Percentiles rank a stretch among this genome's conserved stretches.
Evolutionary conservation across 192 early-diverging fungal species (phyloP).

Genomic region (Linnemannia zychae): DNA sequence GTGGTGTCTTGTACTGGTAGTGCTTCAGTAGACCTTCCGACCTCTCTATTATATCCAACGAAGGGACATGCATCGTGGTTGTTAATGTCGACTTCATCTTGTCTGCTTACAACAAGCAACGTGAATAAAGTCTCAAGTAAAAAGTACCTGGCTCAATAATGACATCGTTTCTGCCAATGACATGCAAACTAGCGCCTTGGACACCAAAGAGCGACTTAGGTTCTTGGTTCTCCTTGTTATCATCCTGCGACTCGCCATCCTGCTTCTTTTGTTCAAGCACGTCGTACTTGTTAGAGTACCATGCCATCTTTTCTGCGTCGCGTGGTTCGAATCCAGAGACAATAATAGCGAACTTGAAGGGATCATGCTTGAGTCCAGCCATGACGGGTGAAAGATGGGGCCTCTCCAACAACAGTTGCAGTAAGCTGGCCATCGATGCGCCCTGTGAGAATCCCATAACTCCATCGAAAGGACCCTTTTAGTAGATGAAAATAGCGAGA

Average conservation of each 20-base stretch:
- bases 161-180: conserved; percentile 47
- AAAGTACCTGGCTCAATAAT: conserved; percentile 53
- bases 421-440: conserved; percentile 62
- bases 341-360: conserved; percentile 63
- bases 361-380: conserved; percentile 40
- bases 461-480: conserved; percentile 68
- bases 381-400: conserved; percentile 50
- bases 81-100: background rate
- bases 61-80: background rate
- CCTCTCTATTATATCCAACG: conserved; percentile 18
- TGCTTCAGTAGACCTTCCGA: conserved; percentile 44
- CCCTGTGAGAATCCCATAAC: conserved; percentile 72
- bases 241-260: background rate
- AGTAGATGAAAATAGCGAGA: background rate
- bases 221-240: conserved; percentile 23
- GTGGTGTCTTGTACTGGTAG: conserved; percentile 26
- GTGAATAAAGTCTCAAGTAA: no score
- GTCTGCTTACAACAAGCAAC: no score
- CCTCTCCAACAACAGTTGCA: conserved; percentile 59
- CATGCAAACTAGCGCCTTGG: conserved; percentile 53
- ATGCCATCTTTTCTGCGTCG: conserved; percentile 29
- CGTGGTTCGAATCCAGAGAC: conserved; percentile 61
- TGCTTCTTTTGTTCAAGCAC: background rate
- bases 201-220: conserved; percentile 31
- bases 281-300: conserved; percentile 45